These are phyloP conservation scores for Trametes cubensis DNA, from an alignment of 768 basidiomycete genomes.

Conservation along the genomic window DNA sequence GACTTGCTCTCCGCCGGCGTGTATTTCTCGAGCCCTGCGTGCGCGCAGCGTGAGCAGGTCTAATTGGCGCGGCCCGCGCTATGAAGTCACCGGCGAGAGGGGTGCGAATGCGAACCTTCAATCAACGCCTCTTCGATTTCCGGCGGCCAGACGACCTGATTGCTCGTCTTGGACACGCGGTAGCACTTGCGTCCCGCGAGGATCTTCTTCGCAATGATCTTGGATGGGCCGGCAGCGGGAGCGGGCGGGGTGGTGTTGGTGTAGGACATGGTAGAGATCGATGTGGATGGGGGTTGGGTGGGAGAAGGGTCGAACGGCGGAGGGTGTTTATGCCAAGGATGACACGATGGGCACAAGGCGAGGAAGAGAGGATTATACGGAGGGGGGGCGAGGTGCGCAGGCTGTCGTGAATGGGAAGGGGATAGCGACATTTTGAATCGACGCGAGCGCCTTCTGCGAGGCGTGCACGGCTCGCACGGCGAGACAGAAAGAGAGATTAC, in stretches of 20 bases:
- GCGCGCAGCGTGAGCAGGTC: slow-evolving; percentile 16
- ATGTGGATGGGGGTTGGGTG: neutral
- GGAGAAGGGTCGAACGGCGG: neutral
- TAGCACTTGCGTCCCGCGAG: slow-evolving; percentile 72
- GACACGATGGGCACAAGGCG: neutral
- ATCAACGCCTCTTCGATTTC: slow-evolving; percentile 77
- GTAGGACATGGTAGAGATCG: slow-evolving; percentile 4
- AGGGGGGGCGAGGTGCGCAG: slow-evolving; percentile 1
- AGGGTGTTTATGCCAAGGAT: neutral
- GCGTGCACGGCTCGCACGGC: slow-evolving; percentile 8
- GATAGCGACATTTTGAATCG: slow-evolving; percentile 15
- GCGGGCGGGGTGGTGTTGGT: neutral
- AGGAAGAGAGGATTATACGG: slow-evolving; percentile 2
- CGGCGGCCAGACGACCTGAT: slow-evolving; percentile 80
- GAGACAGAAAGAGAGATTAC: neutral
- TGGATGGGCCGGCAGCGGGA: slow-evolving; percentile 37
- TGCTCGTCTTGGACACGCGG: slow-evolving; percentile 68
- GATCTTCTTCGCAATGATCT: slow-evolving; percentile 60
- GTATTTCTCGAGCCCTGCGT: slow-evolving; percentile 67
- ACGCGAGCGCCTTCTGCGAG: slow-evolving; percentile 1
- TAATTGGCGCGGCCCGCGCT: neutral
- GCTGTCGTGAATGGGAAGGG: slow-evolving; percentile 16
- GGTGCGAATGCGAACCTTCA: slow-evolving; percentile 52
- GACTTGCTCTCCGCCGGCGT: slow-evolving; percentile 73
- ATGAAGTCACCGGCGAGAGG: neutral